Conservation (phyloP, 106 monocot species). For the Dactylorhiza incarnata region DNA sequence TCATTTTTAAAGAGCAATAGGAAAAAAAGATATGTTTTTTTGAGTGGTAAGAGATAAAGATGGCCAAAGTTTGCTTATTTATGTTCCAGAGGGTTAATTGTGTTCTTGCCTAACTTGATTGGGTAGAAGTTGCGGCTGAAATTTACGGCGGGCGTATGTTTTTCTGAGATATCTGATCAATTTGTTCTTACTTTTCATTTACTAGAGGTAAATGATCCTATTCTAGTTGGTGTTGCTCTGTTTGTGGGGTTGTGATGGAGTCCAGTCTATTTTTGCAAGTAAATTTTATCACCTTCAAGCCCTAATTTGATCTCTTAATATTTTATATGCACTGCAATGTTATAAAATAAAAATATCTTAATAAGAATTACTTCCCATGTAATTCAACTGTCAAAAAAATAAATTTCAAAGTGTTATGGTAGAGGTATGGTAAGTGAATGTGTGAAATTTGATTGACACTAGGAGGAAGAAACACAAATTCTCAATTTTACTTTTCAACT, state of each 20-base stretch:
- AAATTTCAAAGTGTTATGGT: too few relatives aligned
- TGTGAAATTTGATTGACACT: too few relatives aligned
- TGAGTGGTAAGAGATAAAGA: neutral
- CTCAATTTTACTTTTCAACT: too few relatives aligned
- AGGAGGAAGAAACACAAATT: too few relatives aligned
- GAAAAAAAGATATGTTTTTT: neutral
- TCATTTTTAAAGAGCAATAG: neutral
- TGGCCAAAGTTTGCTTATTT: neutral
- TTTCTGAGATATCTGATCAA: neutral
- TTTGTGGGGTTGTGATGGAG: neutral
- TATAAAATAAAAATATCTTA: too few relatives aligned
- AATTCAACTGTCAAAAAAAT: too few relatives aligned
- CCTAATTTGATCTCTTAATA: too few relatives aligned
- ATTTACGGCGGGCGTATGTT: neutral
- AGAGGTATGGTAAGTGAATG: too few relatives aligned
- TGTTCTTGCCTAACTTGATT: neutral
- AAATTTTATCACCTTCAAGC: neutral
- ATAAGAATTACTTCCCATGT: too few relatives aligned
- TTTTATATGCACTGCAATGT: too few relatives aligned
- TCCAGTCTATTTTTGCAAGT: neutral
- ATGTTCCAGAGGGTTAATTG: neutral
- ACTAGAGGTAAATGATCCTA: neutral
- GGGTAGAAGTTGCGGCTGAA: neutral
- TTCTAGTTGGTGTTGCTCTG: neutral
- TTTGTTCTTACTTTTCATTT: too few relatives aligned